Base-by-base conservation (phyloP, 2,329 filamentous ascomycete species). In the Rhynchosporium agropyri region DNA sequence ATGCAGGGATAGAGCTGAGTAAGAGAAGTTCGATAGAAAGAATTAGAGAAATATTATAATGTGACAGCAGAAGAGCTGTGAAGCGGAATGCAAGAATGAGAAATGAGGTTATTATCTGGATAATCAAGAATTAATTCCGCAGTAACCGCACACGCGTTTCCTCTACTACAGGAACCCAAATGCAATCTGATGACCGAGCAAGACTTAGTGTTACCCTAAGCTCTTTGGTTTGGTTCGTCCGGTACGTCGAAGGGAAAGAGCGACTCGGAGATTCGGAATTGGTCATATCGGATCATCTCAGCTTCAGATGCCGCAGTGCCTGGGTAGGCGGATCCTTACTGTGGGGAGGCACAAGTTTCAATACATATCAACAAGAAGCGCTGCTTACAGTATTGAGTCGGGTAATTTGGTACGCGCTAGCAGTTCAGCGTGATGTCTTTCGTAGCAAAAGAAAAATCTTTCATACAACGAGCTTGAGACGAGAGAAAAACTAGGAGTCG, bases 101-200 rank as follows among this genome's bases (percentile, higher is more conserved):
- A 45, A 33, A 28, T 40, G 29, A 40, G n/a, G 31, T 10, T 12
- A 57, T 8, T 31, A 46, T 15, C 3, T 57, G 54, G 54, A n/a
- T 6, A 7, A 57, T 13, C 26, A 31, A 33, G 28, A 45, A 13
- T 20, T 57, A 57, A 57, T 26, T 57, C 20, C 20, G 20, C 20
- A 20, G 20, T 20, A 20, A 56, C 46, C 56, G 54, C 26, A 20
- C 36, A 26, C 53, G 26, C 29, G 10, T 45, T 45, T 45, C 42
- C 36, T 36, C 38, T 38, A 38, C 26, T 43, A 42, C 3, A 20
- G 43, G 9, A 26, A 26, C 4, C 3, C 13, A 46, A n/a, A 43
- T 42, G 53, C 10, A 55, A 15, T 56, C 40, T 43, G 53, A 45
- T 56, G 53, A 45, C 53, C 53, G 51, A 55, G 51, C 36, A 38